Percentiles rank a stretch among this genome's conserved stretches.
These are phyloP conservation scores for Dipodascus geniculatus DNA, from an alignment of 805 yeast species.

Conservation along the genomic window DNA sequence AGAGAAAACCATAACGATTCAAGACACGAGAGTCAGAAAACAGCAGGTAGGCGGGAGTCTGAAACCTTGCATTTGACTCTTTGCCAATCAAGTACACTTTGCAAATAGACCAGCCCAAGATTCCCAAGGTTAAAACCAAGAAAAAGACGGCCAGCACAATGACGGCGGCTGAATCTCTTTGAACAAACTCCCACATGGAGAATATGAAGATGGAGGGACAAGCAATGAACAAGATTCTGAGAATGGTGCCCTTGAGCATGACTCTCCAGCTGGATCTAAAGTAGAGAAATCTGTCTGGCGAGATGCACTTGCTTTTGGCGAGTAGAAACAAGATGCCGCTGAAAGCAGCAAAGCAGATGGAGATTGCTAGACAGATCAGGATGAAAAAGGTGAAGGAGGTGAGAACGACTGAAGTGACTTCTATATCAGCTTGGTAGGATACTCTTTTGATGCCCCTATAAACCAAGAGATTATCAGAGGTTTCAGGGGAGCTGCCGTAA, in stretches of 20 bases:
- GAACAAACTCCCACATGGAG: conserved; percentile 79
- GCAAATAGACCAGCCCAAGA: conserved; percentile 54
- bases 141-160: conserved; percentile 69
- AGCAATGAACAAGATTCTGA: conserved; percentile 73
- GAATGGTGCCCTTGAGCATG: conserved; percentile 65
- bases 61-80: conserved; percentile 43
- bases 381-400: conserved; percentile 85
- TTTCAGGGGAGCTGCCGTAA: conserved; percentile 20
- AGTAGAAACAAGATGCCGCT: conserved; percentile 32
- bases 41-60: conserved; percentile 78
- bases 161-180: conserved; percentile 77
- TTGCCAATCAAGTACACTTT: conserved; percentile 55
- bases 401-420: conserved; percentile 68
- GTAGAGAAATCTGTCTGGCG: conserved; percentile 33
- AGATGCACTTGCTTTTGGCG: conserved; percentile 20
- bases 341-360: conserved; percentile 44
- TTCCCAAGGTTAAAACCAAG: conserved; percentile 45
- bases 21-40: conserved; percentile 68
- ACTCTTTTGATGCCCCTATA: conserved; percentile 81
- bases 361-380: conserved; percentile 60
- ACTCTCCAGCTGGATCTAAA: conserved; percentile 45
- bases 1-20: conserved; percentile 76
- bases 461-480: conserved; percentile 37
- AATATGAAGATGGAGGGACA: conserved; percentile 71
- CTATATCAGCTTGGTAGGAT: conserved; percentile 67